A percentile compares a stretch with the other conserved stretches of the same genome.
These are phyloP conservation scores for Leishmania aethiopica DNA, from an alignment of 208 protist genomes.

Conservation along the genomic window DNA sequence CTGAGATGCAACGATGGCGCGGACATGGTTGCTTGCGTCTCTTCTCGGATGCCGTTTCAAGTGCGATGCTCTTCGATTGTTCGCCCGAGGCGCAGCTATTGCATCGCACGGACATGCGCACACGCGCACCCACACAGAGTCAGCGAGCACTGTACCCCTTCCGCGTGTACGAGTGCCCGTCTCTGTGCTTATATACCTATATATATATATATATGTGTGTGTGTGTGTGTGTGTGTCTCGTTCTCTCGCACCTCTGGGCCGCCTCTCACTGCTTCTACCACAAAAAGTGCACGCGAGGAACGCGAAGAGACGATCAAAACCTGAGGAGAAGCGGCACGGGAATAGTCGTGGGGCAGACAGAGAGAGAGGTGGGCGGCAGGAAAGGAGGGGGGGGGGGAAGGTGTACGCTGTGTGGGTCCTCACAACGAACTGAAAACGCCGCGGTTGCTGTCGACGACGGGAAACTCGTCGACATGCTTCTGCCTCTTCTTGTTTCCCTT, in stretches of 20 bases:
- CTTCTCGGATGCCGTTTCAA: not conserved
- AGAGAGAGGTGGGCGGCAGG: not conserved
- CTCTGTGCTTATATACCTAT: not conserved
- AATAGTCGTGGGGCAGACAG: not conserved
- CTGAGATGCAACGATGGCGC: not conserved
- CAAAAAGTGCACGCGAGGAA: not conserved
- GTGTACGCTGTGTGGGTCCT: not conserved
- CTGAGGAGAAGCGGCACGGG: not conserved
- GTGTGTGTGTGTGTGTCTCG: not conserved
- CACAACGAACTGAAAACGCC: not conserved
- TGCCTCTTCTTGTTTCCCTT: not conserved
- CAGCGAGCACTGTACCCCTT: not conserved
- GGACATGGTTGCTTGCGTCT: not conserved
- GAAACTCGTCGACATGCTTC: not conserved
- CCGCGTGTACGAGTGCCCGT: not conserved
- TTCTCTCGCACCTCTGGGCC: not conserved
- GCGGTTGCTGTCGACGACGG: not conserved
- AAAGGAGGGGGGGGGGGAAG: not conserved
- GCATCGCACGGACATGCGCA: not conserved
- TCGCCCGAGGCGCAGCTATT: not conserved
- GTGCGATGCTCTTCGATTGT: not conserved
- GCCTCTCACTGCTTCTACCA: not conserved
- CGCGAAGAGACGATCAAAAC: not conserved
- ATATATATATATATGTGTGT: not conserved
- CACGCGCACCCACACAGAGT: not conserved